A percentile compares a stretch with the other conserved stretches of the same genome.
phyloP scores from a whole-genome alignment of 2,329 filamentous ascomycete species.

The Alternaria sp. region DNA sequence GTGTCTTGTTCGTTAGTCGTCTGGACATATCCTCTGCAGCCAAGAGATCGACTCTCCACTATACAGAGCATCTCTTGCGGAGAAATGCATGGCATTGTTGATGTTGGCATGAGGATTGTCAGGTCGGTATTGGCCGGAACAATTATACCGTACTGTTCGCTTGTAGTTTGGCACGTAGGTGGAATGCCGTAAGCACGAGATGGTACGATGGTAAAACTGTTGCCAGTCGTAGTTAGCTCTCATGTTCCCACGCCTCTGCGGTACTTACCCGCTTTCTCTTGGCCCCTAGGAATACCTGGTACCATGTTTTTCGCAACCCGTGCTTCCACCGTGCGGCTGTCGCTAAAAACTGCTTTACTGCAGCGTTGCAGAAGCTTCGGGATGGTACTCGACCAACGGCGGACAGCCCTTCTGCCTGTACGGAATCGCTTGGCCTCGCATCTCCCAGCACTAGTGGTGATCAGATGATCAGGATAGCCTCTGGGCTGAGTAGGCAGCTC shows the following conservation, averaged over 20 bases:
- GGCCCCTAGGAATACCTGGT: neutral
- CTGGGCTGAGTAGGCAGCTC: neutral
- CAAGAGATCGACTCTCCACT: neutral
- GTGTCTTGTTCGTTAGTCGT: neutral
- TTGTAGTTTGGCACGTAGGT: neutral
- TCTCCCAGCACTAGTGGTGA: neutral
- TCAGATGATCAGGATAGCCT: neutral
- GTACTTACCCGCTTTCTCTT: neutral
- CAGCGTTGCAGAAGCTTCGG: neutral
- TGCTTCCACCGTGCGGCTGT: neutral
- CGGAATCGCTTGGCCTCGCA: neutral
- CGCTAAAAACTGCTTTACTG: neutral
- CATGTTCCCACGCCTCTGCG: neutral
- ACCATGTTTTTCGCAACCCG: neutral
- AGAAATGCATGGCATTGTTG: fast-evolving
- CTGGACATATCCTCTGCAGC: neutral
- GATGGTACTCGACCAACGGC: neutral
- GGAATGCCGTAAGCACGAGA: too few species aligned
- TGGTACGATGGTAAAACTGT: neutral
- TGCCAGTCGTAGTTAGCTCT: neutral
- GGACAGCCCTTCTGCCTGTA: neutral
- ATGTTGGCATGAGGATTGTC: neutral
- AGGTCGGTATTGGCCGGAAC: neutral
- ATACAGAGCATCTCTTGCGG: too few species aligned
- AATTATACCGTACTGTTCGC: fast-evolving